A percentile compares a stretch with the other conserved stretches of the same genome.
phyloP scores from a whole-genome alignment of 2,329 filamentous ascomycete species.

The Venturiaceae sp. region DNA sequence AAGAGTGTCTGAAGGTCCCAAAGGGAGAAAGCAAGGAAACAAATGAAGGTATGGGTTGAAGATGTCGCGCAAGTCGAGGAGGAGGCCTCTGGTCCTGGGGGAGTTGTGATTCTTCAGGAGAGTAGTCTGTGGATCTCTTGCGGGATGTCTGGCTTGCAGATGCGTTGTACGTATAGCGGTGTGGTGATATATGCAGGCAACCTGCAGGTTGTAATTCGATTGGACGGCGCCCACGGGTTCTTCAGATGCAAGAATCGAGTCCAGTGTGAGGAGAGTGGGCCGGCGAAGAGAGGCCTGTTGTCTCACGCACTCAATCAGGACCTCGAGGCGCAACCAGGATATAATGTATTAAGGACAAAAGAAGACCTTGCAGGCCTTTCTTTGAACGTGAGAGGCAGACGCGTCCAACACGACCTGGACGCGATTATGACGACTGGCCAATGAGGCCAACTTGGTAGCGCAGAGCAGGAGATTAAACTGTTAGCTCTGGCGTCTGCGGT shows the following conservation, averaged over 20 bases:
- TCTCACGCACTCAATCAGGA: neutral
- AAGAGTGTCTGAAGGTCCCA: neutral
- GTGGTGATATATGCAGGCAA: neutral
- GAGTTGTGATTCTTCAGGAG: neutral
- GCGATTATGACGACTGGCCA: neutral
- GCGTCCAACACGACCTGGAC: neutral
- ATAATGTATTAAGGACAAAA: neutral
- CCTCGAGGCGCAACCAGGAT: neutral
- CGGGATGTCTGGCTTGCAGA: neutral
- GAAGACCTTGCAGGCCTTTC: neutral
- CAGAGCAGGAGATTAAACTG: neutral
- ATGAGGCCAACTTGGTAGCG: neutral
- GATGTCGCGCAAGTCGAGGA: neutral
- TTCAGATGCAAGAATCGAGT: neutral
- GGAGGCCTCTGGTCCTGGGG: neutral
- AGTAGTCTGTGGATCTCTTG: neutral
- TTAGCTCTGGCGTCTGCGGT: neutral
- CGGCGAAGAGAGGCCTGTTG: neutral
- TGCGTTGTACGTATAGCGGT: neutral
- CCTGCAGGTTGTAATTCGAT: neutral
- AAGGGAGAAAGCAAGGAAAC: neutral
- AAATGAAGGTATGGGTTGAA: neutral
- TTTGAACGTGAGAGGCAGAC: neutral
- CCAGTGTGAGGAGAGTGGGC: no score
- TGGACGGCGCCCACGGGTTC: neutral